Base-by-base conservation (phyloP, 768 basidiomycete genomes). In the Amanita muscaria region DNA sequence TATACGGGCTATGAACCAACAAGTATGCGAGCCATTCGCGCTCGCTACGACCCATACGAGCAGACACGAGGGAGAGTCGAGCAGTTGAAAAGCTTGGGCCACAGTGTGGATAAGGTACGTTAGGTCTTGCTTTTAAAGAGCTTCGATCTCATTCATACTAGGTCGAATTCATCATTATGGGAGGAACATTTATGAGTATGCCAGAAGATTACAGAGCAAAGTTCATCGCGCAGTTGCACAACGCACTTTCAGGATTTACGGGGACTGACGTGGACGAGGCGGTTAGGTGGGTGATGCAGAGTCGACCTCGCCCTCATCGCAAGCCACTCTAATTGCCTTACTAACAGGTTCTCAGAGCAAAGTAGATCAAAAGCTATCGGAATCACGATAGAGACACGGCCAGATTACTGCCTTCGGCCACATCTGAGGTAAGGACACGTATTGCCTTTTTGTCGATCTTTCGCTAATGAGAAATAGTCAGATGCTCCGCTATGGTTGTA, bases 101-200 rank as follows among this genome's bases (percentile, higher is more conserved):
- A 98, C 61, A 92, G 74, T 54, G 94, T 97, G 3, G 96, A 98
- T 64, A 99, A 98, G 76, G 92, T 90, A 42, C 32, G 64, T 48
- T 18, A 29, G 14, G 5, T 11, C 5, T 24, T 16, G n/a, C 10
- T 16, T 21, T 15, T 23, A 33, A 21, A 22, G 42, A 35, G 15
- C 39, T 30, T 8, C 12, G 19, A 22, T 22, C 15, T 25, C 35
- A 8, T 37, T 19, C 23, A 21, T 29, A 40, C 27, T 42, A 88
- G 87, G 83, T 90, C 23, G 88, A 89, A 54, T 86, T 83, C 53
- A 97, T 96, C 51, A 74, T 94, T 49, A 97, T 97, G 96, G 96
- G 96, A 18, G 96, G 96, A 35, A 99, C 96, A 9, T 99, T 99
- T 64, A 97, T 99, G 92, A 97, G 93, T 58, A 94, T 97, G 86